Base-by-base conservation (phyloP, 257 asterid species). In the Avicennia marina region DNA sequence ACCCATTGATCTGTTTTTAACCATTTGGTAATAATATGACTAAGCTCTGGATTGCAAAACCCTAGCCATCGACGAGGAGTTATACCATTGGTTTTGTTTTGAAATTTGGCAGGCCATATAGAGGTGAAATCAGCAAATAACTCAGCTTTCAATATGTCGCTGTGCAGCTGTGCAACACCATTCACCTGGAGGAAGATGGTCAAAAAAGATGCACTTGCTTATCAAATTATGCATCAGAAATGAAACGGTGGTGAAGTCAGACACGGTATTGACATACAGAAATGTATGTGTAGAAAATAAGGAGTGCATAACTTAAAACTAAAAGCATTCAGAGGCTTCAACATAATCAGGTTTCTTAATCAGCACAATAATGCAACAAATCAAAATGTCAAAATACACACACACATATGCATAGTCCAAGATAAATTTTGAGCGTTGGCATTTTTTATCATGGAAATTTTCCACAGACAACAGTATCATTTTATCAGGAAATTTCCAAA, bases 41-140 rank as follows among this genome's bases (percentile, higher is more conserved):
- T 89, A 42, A 93, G 95, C 79, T 84, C 91, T 4, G 96, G 99
- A 65, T 82, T 93, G 81, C 99, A 93, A 62, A 89, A 93, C 53
- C 60, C 78, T 62, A 93, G 87, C 99, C 99, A 93, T 27, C 99
- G 86, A 8, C 99, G 97, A 26, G 99, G 99, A 66, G 99, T 93
- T 66, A 93, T 89, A 49, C 99, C 97, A 56, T 93, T 93, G 69
- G 99, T 93, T 75, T 93, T 89, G 83, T 93, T 93, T 60, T 93
- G 99, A 75, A 89, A 93, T 65, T 93, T 93, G 68, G 79, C 43
- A 34, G 97, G 97, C 99, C 99, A 93, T 58, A 93, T 62, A 34
- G 97, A 89, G 72, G 86, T 97, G 66, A 89, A 93, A 76, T 93
- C 97, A 59, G 84, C 76, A 65, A 93, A 93, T 62, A 93, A 71